Base-by-base conservation (phyloP, 2,329 filamentous ascomycete genomes). In the Fusarium aywerte region DNA sequence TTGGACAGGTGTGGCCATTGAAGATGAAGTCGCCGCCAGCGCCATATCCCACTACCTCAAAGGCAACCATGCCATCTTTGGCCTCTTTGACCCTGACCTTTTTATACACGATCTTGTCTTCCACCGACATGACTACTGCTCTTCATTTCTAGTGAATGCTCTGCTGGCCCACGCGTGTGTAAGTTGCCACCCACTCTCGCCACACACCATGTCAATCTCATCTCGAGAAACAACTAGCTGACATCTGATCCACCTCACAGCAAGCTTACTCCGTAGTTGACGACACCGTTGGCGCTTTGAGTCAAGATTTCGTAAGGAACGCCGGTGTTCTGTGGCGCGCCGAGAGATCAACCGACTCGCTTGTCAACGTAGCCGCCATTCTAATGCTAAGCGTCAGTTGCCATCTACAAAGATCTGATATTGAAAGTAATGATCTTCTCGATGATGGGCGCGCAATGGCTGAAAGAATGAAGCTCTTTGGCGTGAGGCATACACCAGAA, bases 11-110 rank as follows among this genome's bases (percentile, higher is more conserved):
- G 65, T 79, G 1, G 21, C 61, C 5, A 60, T 78, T n/a, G 45
- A 65, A 4, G 61, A 76, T 27, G 68, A 76, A 11, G 65, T 77
- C 11, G 73, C 76, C 15, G 76, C 75, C 1, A 59, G 65, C 16
- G 67, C 72, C 21, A 73, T 79, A 9, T 78, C 76, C 0, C 55
- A 75, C 2, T 79, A 78, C 35, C 65, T 79, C 1, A 58, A 65
- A 43, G 75, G 74, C 7, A 76, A 79, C 10, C 75, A 79, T 44
- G 76, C 77, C 0, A 67, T 80, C 1, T 67, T 80, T 7, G 77
- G 76, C 4, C 54, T 76, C 2, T 80, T 80, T 40, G 72, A 78
- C 27, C 61, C 78, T 0, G n/a, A 70, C 27, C 68, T 78, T 2
- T 77, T 80, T 42, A 62, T 79, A 29, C 48, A 58, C 10, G 76